A percentile compares a stretch with the other conserved stretches of the same genome.
Conservation (phyloP, 306 rosid genomes). For the Sophora flavescens region DNA sequence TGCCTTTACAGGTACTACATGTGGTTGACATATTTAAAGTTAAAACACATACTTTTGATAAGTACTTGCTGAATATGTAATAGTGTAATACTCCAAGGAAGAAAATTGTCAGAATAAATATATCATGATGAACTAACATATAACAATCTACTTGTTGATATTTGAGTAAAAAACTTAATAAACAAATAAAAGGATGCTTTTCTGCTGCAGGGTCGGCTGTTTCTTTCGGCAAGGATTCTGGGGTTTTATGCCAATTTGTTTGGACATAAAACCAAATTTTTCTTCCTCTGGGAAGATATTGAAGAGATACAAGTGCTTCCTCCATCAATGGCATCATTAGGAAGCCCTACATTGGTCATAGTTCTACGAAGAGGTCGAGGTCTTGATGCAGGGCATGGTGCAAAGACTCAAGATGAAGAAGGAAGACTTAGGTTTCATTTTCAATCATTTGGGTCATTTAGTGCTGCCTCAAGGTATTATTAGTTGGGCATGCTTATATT, state of each 20-base stretch:
- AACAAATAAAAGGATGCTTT: constrained; percentile 37
- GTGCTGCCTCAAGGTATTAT: constrained; percentile 78
- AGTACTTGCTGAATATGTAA: not conserved
- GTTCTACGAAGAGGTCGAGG: constrained; percentile 75
- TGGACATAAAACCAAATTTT: constrained; percentile 91
- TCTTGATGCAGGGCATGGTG: constrained; percentile 81
- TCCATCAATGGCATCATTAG: constrained; percentile 78
- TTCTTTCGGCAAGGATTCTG: constrained; percentile 81
- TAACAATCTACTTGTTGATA: not conserved
- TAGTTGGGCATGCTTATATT: constrained; percentile 4
- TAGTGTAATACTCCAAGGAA: not conserved
- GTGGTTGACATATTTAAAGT: constrained; percentile 30
- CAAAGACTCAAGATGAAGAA: constrained; percentile 84
- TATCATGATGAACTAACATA: constrained; percentile 22
- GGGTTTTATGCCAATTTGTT: constrained; percentile 84
- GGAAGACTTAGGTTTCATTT: constrained; percentile 89
- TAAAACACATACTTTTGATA: not conserved
- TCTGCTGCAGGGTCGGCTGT: constrained; percentile 78
- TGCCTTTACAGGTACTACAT: constrained; percentile 76
- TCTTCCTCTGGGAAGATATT: constrained; percentile 95
- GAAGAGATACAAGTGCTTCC: constrained; percentile 76
- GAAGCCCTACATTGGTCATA: constrained; percentile 79
- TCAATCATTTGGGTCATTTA: constrained; percentile 83
- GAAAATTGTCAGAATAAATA: not conserved
- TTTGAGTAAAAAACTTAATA: constrained; percentile 12